Conservation (phyloP, 352 stramenopile genomes). For the Globisporangium radiosum region DNA sequence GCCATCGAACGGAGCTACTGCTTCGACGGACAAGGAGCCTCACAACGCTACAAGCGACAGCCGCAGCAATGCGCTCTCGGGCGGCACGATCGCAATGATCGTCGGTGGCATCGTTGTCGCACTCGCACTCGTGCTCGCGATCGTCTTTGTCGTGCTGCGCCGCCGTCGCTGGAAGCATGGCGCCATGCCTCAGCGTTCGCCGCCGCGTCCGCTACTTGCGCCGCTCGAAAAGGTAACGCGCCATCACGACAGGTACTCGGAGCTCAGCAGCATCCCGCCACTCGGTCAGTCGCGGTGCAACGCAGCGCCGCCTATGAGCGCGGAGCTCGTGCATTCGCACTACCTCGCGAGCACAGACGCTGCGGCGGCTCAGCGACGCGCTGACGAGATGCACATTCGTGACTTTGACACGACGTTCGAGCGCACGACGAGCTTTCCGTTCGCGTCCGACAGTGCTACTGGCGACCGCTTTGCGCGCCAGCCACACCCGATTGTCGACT, state of each 20-base stretch:
- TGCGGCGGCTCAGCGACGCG: background rate
- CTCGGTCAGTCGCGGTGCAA: slow-evolving; percentile 5
- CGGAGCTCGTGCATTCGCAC: background rate
- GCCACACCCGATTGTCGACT: slow-evolving; percentile 15
- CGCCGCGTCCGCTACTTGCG: background rate
- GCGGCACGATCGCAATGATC: slow-evolving; percentile 1
- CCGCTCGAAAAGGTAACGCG: slow-evolving; percentile 10
- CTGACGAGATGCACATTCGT: slow-evolving; percentile 23
- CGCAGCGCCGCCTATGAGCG: slow-evolving; percentile 2
- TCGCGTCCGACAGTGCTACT: background rate
- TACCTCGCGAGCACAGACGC: slow-evolving; percentile 9
- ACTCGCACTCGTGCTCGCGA: slow-evolving; percentile 5
- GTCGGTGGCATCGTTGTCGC: slow-evolving; percentile 3
- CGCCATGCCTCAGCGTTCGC: background rate
- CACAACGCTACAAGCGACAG: background rate
- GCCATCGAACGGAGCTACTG: background rate
- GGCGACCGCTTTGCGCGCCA: background rate
- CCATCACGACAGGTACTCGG: slow-evolving; percentile 9
- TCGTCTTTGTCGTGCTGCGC: slow-evolving; percentile 1
- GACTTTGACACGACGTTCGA: slow-evolving; percentile 18
- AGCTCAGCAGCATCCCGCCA: slow-evolving; percentile 1
- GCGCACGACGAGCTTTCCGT: slow-evolving; percentile 19
- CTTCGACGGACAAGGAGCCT: background rate
- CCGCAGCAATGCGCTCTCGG: slow-evolving; percentile 2
- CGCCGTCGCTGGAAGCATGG: background rate